Evolutionary conservation across 2,329 filamentous ascomycete genomes (phyloP).

Genomic region (Cytospora leucostoma): DNA sequence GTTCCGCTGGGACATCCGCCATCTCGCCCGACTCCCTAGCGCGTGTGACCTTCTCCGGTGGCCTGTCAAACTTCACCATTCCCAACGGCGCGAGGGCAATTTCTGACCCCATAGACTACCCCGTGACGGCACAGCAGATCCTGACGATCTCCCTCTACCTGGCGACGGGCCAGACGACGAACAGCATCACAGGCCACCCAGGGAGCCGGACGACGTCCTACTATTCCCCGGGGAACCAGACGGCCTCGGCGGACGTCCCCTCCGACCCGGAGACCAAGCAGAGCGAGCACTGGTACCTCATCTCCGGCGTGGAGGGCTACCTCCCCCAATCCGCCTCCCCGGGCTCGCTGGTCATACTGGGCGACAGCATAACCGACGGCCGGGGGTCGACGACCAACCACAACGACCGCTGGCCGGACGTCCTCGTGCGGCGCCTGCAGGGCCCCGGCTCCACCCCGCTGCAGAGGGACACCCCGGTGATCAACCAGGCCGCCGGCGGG

Average conservation of each 20-base stretch:
- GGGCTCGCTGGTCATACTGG: slow-evolving; percentile 56
- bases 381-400: slow-evolving; percentile 59
- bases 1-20: slow-evolving; percentile 48
- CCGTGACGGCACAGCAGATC: slow-evolving; percentile 49
- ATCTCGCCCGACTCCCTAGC: slow-evolving; percentile 51
- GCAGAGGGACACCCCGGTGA: slow-evolving; percentile 47
- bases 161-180: slow-evolving; percentile 54
- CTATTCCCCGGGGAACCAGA: slow-evolving; percentile 54
- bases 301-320: slow-evolving; percentile 59
- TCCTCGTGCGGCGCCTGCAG: slow-evolving; percentile 48
- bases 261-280: slow-evolving; percentile 28
- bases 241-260: slow-evolving; percentile 44
- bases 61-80: slow-evolving; percentile 47
- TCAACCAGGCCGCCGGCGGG: slow-evolving; percentile 65
- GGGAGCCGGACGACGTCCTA: slow-evolving; percentile 61
- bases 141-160: slow-evolving; percentile 61
- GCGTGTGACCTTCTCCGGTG: slow-evolving; percentile 57
- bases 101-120: slow-evolving; percentile 59
- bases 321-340: slow-evolving; percentile 37
- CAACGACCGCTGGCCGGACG: slow-evolving; percentile 53
- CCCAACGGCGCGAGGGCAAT: slow-evolving; percentile 58
- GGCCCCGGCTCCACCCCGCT: slow-evolving; percentile 25
- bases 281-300: slow-evolving; percentile 58
- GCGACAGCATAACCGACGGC: slow-evolving; percentile 69
- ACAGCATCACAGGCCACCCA: slow-evolving; percentile 60